Conservation (phyloP, 2,329 filamentous ascomycete species). For the Cercospora sesami region DNA sequence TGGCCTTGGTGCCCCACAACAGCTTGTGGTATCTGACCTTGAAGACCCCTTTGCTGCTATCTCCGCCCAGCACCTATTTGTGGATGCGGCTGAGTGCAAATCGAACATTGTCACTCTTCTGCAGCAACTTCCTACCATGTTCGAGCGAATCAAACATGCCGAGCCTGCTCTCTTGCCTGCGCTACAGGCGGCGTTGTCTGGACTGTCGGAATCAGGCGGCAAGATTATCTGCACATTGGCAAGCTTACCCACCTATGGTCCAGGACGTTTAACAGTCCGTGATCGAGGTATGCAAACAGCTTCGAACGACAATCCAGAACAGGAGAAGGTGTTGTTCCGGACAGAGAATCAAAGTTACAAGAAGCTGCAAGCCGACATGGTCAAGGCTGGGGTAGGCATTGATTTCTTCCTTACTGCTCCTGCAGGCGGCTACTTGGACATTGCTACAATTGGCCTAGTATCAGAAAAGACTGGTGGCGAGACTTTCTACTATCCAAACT, state of each 20-base stretch:
- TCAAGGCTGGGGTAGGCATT: slow-evolving; percentile 78
- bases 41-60: slow-evolving; percentile 95
- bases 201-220: slow-evolving; percentile 81
- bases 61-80: slow-evolving; percentile 79
- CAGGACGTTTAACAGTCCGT: slow-evolving; percentile 77
- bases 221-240: slow-evolving; percentile 88
- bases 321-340: slow-evolving; percentile 85
- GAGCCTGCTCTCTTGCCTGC: slow-evolving; percentile 85
- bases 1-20: slow-evolving; percentile 81
- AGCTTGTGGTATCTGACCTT: slow-evolving; percentile 97
- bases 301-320: slow-evolving; percentile 77
- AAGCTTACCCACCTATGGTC: slow-evolving; percentile 87
- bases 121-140: slow-evolving; percentile 77
- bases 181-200: slow-evolving; percentile 78
- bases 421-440: slow-evolving; percentile 85
- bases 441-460: slow-evolving; percentile 87
- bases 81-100: slow-evolving; percentile 89
- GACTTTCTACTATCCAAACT: slow-evolving; percentile 96
- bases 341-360: slow-evolving; percentile 88
- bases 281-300: slow-evolving; percentile 84
- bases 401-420: slow-evolving; percentile 95
- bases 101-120: slow-evolving; percentile 86
- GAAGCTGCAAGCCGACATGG: slow-evolving; percentile 84
- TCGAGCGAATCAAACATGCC: slow-evolving; percentile 82
- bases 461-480: slow-evolving; percentile 90